These are phyloP conservation scores for Hemileia vastatrix DNA, from an alignment of 1,284 basidiomycete genomes.

Conservation along the genomic window DNA sequence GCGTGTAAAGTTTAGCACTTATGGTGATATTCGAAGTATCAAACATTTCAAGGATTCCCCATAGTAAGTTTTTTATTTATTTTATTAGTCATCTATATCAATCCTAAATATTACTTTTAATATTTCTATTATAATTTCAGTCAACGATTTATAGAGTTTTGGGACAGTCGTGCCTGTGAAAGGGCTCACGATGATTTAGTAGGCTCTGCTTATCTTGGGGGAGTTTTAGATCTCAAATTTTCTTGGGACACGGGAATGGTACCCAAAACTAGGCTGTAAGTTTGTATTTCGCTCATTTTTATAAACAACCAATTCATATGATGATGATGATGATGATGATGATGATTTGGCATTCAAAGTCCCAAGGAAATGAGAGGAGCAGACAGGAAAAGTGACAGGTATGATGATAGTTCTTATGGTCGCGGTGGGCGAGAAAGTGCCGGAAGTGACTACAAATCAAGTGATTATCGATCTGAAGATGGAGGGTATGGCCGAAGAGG, in stretches of 20 bases:
- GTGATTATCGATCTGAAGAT: no score
- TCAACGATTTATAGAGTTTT: constrained; percentile 76
- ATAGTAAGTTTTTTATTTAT: constrained; percentile 53
- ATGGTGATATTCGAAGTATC: constrained; percentile 79
- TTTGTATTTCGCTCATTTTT: constrained; percentile 45
- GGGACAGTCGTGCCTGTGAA: constrained; percentile 67
- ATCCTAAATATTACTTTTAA: neutral
- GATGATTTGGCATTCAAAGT: constrained; percentile 5
- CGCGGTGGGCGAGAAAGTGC: neutral
- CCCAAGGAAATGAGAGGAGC: constrained; percentile 24
- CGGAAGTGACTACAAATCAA: no score
- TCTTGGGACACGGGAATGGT: constrained; percentile 60
- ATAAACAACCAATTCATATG: constrained; percentile 8
- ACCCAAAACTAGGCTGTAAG: constrained; percentile 31
- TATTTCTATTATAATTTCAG: constrained; percentile 46
- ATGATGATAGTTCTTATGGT: constrained; percentile 6
- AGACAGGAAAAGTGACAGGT: neutral
- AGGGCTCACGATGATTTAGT: constrained; percentile 70
- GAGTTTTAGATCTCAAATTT: constrained; percentile 73
- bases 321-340: neutral
- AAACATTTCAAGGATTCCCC: constrained; percentile 56
- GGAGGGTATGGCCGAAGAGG: no score
- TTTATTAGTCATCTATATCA: neutral
- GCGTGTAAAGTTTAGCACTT: constrained; percentile 67
- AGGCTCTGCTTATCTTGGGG: constrained; percentile 67